phyloP scores from a whole-genome alignment of 1,284 basidiomycete genomes.

The Cutaneotrichosporon cutaneum region DNA sequence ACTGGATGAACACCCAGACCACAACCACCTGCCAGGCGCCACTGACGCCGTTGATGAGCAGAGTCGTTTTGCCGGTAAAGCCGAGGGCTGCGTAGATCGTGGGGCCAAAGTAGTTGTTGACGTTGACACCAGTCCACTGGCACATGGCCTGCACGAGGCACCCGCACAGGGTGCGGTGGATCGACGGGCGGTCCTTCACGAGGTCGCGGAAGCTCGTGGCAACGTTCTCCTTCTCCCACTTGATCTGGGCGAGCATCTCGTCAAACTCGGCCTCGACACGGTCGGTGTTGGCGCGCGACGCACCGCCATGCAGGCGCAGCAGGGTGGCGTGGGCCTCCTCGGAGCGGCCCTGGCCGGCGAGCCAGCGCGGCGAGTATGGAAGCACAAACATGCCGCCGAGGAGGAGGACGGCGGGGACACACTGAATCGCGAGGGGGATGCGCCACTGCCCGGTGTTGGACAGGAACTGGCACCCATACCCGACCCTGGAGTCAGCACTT shows the following conservation, averaged over 20 bases:
- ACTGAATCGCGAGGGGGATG: conserved; percentile 47
- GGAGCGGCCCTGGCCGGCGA: conserved; percentile 54
- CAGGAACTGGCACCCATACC: conserved; percentile 63
- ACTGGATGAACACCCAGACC: conserved; percentile 60
- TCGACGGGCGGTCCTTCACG: conserved; percentile 23
- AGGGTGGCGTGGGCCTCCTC: conserved; percentile 43
- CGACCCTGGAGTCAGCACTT: no score
- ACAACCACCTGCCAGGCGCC: conserved; percentile 62
- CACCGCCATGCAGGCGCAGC: conserved; percentile 51
- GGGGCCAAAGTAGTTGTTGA: conserved; percentile 37
- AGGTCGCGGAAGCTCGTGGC: conserved; percentile 37
- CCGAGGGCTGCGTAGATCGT: conserved; percentile 59
- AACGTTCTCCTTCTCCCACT: conserved; percentile 34
- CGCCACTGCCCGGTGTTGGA: conserved; percentile 59
- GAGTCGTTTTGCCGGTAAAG: conserved; percentile 23
- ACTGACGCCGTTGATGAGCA: conserved; percentile 65
- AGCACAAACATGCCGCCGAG: conserved; percentile 54
- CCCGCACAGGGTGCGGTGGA: conserved; percentile 32
- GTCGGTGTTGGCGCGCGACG: conserved; percentile 29
- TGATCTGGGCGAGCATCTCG: conserved; percentile 43
- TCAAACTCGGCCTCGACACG: conserved; percentile 43
- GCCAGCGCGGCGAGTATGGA: conserved; percentile 63
- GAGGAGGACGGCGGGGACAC: conserved; percentile 44
- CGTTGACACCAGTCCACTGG: conserved; percentile 68
- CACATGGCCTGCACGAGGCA: conserved; percentile 59